phyloP scores from a whole-genome alignment of 768 basidiomycete species.

The Tricholoma terreum region DNA sequence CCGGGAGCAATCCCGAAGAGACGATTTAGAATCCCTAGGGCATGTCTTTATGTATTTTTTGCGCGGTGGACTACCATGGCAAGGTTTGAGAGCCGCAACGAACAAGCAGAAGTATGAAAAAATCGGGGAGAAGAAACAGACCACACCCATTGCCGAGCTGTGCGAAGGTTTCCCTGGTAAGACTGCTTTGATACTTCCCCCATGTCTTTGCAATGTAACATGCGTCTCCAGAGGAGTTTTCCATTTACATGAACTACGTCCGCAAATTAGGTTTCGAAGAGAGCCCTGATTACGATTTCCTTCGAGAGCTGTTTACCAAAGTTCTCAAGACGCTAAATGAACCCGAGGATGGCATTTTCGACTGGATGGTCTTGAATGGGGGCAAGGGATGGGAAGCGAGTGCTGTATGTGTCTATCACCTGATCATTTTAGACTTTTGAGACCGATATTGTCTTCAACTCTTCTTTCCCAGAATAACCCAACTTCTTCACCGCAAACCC shows the following conservation, averaged over 20 bases:
- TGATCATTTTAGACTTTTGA: conserved; percentile 8
- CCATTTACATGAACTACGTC: conserved; percentile 99
- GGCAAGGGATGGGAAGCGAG: conserved; percentile 96
- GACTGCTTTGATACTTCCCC: conserved; percentile 20
- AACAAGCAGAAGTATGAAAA: conserved; percentile 99
- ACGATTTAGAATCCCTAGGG: conserved; percentile 94
- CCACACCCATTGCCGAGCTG: conserved; percentile 84
- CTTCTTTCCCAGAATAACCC: conserved; percentile 51
- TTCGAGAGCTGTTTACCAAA: conserved; percentile 91
- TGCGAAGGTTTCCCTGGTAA: conserved; percentile 96
- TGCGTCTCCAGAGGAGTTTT: conserved; percentile 77
- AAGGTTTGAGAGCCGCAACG: conserved; percentile 94
- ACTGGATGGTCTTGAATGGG: conserved; percentile 94
- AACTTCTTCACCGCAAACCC: conserved; percentile 48
- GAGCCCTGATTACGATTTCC: conserved; percentile 95
- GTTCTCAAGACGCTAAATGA: conserved; percentile 86
- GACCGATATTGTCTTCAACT: conserved; percentile 36
- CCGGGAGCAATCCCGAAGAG: conserved; percentile 89
- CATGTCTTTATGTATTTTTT: conserved; percentile 99
- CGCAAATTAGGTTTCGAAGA: conserved; percentile 98
- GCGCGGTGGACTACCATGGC: conserved; percentile 95
- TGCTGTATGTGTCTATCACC: conserved; percentile 53
- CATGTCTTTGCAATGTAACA: conserved; percentile 4
- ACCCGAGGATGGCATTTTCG: conserved; percentile 87
- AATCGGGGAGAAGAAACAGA: conserved; percentile 99